phyloP scores from a whole-genome alignment of 495 filamentous ascomycete genomes.

The Chaetomidium leptoderma region DNA sequence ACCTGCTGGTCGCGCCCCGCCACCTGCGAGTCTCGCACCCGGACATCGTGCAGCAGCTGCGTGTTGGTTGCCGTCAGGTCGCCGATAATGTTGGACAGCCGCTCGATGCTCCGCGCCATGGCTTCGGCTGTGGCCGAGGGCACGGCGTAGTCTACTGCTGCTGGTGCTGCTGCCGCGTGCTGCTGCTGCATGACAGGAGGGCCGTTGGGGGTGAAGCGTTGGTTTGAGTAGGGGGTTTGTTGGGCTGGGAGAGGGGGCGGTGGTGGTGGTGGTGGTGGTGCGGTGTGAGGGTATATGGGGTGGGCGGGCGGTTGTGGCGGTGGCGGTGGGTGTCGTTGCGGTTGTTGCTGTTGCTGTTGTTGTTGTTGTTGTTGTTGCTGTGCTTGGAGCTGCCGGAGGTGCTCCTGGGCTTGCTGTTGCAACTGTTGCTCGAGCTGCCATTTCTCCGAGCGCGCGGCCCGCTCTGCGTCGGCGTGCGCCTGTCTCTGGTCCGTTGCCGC shows the following conservation, averaged over 20 bases:
- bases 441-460: conserved; percentile 5
- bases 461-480: conserved; percentile 9
- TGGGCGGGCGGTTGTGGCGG: neutral
- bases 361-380: neutral
- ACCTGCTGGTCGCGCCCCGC: neutral
- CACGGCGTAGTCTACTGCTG: conserved; percentile 2
- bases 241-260: no score
- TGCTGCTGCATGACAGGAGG: no score
- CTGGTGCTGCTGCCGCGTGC: neutral
- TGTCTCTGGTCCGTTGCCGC: neutral
- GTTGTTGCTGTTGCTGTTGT: neutral
- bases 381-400: conserved; percentile 4
- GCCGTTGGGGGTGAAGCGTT: neutral
- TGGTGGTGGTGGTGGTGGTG: neutral
- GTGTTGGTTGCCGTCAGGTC: conserved; percentile 12
- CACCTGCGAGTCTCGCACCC: conserved; percentile 1
- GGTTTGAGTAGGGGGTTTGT: no score
- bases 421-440: conserved; percentile 1
- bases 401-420: conserved; percentile 1
- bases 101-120: conserved; percentile 12
- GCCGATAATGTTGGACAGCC: neutral
- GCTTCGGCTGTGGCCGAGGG: conserved; percentile 7
- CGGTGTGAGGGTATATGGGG: neutral
- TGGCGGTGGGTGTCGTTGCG: neutral
- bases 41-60: conserved; percentile 9